Conservation (phyloP, 371 early-diverging fungal species). For the Mucor ambiguus region DNA sequence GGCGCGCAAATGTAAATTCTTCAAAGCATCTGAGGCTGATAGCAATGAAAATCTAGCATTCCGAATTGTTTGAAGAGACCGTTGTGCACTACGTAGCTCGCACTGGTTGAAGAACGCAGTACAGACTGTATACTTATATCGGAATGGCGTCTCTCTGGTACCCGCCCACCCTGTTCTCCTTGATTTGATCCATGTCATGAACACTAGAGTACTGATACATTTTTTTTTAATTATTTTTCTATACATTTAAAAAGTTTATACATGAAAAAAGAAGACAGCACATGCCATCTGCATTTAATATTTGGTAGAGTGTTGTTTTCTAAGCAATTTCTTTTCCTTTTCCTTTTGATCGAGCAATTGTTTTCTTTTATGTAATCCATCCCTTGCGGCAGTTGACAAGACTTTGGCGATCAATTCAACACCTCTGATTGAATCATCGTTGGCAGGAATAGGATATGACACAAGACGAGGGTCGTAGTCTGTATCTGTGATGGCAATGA, state of each 20-base stretch:
- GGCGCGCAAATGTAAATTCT: too few species aligned
- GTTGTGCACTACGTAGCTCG: too few species aligned
- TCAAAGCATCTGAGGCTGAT: too few species aligned
- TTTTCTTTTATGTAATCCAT: slow-evolving; percentile 59
- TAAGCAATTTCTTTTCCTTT: slow-evolving; percentile 30
- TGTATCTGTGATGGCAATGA: slow-evolving; percentile 92
- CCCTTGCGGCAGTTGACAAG: slow-evolving; percentile 76
- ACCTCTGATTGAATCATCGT: slow-evolving; percentile 88
- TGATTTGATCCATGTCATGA: too few species aligned
- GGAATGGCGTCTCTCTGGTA: too few species aligned
- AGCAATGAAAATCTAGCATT: too few species aligned
- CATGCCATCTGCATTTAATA: background rate
- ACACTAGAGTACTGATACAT: background rate
- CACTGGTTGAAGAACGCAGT: too few species aligned
- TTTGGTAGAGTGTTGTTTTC: slow-evolving; percentile 22
- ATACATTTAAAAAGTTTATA: slow-evolving; percentile 4
- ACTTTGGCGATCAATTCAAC: slow-evolving; percentile 87
- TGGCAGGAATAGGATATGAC: slow-evolving; percentile 96
- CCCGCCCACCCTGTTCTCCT: too few species aligned
- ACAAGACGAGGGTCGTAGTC: slow-evolving; percentile 89
- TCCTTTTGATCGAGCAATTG: slow-evolving; percentile 42
- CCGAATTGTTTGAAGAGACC: too few species aligned
- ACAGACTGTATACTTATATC: too few species aligned
- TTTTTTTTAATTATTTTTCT: background rate
- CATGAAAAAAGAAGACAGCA: background rate